Evolutionary conservation across 805 yeast species (phyloP).

Genomic region (Barnettozyma sucrosica): DNA sequence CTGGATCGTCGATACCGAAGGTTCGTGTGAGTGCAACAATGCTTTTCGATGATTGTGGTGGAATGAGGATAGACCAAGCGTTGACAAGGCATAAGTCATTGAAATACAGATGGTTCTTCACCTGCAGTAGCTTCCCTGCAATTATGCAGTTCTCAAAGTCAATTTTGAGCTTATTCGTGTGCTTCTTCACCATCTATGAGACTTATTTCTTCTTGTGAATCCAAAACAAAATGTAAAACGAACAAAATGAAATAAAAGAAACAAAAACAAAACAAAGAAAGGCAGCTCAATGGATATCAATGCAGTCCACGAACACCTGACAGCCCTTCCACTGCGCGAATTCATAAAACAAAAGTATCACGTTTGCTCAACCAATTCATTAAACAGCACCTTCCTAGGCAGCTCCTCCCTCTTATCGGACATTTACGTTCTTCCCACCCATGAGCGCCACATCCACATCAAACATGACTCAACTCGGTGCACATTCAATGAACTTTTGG

Average conservation of each 20-base stretch:
- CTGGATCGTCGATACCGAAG: constrained; percentile 22
- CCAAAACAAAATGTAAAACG: background rate
- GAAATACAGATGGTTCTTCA: constrained; percentile 25
- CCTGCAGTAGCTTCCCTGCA: constrained; percentile 40
- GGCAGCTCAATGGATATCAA: background rate
- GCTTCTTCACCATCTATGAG: constrained; percentile 32
- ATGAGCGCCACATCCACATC: background rate
- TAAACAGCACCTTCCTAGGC: background rate
- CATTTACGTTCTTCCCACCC: background rate
- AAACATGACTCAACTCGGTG: background rate
- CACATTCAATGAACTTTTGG: constrained; percentile 34
- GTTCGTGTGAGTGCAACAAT: constrained; percentile 24
- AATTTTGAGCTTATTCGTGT: constrained; percentile 30
- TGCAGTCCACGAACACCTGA: background rate
- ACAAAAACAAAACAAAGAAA: background rate
- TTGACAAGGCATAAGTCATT: constrained; percentile 26
- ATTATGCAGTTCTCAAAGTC: constrained; percentile 42
- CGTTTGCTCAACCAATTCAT: background rate
- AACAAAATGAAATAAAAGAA: no score
- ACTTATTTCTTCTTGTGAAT: background rate
- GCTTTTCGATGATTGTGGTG: constrained; percentile 30
- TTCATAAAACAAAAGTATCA: background rate
- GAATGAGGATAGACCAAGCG: constrained; percentile 46
- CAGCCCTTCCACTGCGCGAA: background rate
- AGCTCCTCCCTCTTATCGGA: background rate